Conservation (phyloP, 2,329 filamentous ascomycete genomes). For the Verticillium dahliae region DNA sequence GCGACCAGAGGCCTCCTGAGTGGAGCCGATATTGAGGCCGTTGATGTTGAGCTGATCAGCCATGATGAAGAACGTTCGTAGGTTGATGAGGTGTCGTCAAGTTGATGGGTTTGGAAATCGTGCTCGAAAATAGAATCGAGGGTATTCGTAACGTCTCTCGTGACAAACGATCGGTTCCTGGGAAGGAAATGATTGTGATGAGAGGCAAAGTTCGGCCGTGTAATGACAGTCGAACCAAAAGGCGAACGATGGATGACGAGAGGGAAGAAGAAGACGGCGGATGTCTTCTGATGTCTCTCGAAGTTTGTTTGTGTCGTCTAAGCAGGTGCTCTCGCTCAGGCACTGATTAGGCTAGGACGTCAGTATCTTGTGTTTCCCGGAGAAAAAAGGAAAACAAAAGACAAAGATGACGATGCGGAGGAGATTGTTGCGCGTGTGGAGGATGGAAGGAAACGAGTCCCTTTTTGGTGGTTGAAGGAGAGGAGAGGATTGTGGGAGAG, state of each 20-base stretch:
- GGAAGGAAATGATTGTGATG: slow-evolving; percentile 2
- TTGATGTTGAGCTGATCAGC: slow-evolving; percentile 81
- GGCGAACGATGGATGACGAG: neutral
- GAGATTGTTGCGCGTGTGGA: slow-evolving; percentile 7
- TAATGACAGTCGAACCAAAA: slow-evolving; percentile 5
- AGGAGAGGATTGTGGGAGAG: slow-evolving; percentile 13
- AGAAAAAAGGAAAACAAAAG: slow-evolving; percentile 39
- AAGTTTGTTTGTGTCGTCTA: slow-evolving; percentile 20
- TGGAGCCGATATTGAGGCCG: slow-evolving; percentile 58
- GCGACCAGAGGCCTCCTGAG: slow-evolving; percentile 29
- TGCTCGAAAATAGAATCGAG: neutral
- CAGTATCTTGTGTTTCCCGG: slow-evolving; percentile 22
- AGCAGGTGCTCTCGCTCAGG: slow-evolving; percentile 9
- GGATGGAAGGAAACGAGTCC: slow-evolving; percentile 19
- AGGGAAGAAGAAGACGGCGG: slow-evolving; percentile 17
- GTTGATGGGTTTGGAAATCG: neutral
- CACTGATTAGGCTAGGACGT: slow-evolving; percentile 10
- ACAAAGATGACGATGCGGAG: slow-evolving; percentile 18
- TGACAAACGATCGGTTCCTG: slow-evolving; percentile 12
- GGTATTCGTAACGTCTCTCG: slow-evolving; percentile 18
- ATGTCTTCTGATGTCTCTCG: slow-evolving; percentile 24
- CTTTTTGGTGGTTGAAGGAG: slow-evolving; percentile 19
- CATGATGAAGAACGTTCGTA: slow-evolving; percentile 44
- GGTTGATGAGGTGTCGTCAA: slow-evolving; percentile 5
- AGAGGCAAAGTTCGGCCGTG: slow-evolving; percentile 8